phyloP scores from a whole-genome alignment of 2,329 filamentous ascomycete species.

The Talaromyces sp. region DNA sequence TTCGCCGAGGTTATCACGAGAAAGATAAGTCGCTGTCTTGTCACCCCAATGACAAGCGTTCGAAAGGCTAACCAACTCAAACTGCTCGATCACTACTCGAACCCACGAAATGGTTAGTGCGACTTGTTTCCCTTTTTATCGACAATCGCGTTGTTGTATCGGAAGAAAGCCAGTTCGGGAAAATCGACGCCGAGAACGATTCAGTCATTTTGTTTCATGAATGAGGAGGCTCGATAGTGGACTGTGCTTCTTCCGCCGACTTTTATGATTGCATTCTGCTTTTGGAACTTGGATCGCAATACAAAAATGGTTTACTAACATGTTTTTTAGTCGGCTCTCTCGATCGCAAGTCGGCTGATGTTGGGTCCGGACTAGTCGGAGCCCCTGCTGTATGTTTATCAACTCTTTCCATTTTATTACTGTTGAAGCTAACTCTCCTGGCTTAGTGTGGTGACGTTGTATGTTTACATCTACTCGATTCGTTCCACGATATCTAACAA shows the following conservation, averaged over 20 bases:
- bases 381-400: constrained; percentile 56
- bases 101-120: constrained; percentile 58
- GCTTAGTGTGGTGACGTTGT: constrained; percentile 65
- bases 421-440: neutral
- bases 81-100: constrained; percentile 74
- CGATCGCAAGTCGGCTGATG: constrained; percentile 3
- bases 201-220: neutral
- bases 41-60: neutral
- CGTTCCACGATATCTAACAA: neutral
- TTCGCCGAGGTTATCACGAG: constrained; percentile 53
- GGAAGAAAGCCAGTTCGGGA: neutral
- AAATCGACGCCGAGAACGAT: neutral
- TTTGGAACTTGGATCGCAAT: neutral
- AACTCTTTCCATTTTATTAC: neutral
- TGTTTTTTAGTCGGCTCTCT: constrained; percentile 1
- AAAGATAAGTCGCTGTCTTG: constrained; percentile 49
- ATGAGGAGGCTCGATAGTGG: neutral
- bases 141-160: neutral
- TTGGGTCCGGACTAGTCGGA: constrained; percentile 71
- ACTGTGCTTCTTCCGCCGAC: neutral
- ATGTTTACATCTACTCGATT: neutral
- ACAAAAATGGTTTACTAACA: neutral
- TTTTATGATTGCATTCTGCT: neutral
- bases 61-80: constrained; percentile 5
- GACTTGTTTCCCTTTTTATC: neutral